Percentiles rank a stretch among this genome's conserved stretches.
Evolutionary conservation across 768 basidiomycete genomes (phyloP).

Genomic region (Russula dissimulans): DNA sequence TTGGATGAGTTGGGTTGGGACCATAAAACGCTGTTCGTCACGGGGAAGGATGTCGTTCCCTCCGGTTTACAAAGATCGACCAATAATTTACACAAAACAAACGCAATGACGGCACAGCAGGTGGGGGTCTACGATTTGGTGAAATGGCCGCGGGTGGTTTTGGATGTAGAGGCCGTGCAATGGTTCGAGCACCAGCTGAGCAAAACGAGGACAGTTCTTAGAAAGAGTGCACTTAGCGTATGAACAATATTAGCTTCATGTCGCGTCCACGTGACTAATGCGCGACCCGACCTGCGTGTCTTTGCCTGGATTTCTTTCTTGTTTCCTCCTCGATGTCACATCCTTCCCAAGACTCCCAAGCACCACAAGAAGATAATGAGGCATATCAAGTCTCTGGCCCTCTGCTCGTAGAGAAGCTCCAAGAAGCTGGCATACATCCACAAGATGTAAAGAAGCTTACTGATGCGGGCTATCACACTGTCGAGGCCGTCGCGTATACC

Average conservation of each 20-base stretch:
- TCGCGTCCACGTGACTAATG: slow-evolving; percentile 20
- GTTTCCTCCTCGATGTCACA: slow-evolving; percentile 41
- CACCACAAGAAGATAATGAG: slow-evolving; percentile 40
- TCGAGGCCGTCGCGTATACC: slow-evolving; percentile 94
- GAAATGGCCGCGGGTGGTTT: slow-evolving; percentile 70
- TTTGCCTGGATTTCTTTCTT: too few relatives aligned
- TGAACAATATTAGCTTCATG: not conserved
- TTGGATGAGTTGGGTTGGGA: slow-evolving; percentile 57
- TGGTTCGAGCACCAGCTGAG: slow-evolving; percentile 57
- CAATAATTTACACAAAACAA: slow-evolving; percentile 62
- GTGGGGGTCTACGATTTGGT: slow-evolving; percentile 76
- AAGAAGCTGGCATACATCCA: slow-evolving; percentile 81
- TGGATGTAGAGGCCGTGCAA: slow-evolving; percentile 80
- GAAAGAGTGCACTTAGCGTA: not conserved
- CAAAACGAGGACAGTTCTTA: slow-evolving; percentile 25
- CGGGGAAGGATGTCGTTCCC: slow-evolving; percentile 49
- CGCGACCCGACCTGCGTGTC: not conserved
- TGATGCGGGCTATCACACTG: slow-evolving; percentile 86
- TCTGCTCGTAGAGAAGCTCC: slow-evolving; percentile 71
- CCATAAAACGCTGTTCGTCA: slow-evolving; percentile 63
- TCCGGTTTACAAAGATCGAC: slow-evolving; percentile 50
- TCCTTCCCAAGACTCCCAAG: slow-evolving; percentile 40
- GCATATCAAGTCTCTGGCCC: slow-evolving; percentile 63
- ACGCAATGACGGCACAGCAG: slow-evolving; percentile 52
- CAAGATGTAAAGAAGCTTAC: slow-evolving; percentile 93